These are phyloP conservation scores for Meyerozyma smithsonii DNA, from an alignment of 1,139 yeast genomes.

Conservation along the genomic window DNA sequence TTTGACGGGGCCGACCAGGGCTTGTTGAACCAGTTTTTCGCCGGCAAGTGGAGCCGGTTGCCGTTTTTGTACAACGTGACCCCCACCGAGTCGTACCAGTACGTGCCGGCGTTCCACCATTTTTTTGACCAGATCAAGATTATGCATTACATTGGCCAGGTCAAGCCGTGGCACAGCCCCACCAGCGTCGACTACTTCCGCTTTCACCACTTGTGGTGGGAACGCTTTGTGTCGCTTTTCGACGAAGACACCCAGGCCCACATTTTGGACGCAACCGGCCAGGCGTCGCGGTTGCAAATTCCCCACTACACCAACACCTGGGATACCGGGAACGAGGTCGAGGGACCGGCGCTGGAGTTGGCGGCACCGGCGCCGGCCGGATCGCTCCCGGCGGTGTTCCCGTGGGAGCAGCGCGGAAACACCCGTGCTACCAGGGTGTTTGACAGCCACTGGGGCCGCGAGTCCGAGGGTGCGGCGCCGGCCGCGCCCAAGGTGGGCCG, in stretches of 20 bases:
- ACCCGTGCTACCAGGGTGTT: slow-evolving; percentile 15
- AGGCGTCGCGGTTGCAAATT: slow-evolving; percentile 32
- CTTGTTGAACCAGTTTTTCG: slow-evolving; percentile 26
- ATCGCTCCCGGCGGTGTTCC: slow-evolving; percentile 24
- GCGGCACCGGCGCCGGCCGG: slow-evolving; percentile 5
- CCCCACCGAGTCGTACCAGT: slow-evolving; percentile 27
- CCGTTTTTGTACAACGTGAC: slow-evolving; percentile 31
- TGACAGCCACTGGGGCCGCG: slow-evolving; percentile 6
- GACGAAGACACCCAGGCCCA: slow-evolving; percentile 14
- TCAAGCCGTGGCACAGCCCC: slow-evolving; percentile 25
- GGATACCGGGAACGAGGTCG: slow-evolving; percentile 16
- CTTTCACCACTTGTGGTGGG: slow-evolving; percentile 36
- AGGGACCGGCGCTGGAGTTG: slow-evolving; percentile 18
- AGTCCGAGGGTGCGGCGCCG: slow-evolving; percentile 3
- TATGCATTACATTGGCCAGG: slow-evolving; percentile 26
- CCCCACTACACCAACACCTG: slow-evolving; percentile 23
- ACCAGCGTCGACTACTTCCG: slow-evolving; percentile 14
- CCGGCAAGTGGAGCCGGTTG: slow-evolving; percentile 23
- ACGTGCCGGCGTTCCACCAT: slow-evolving; percentile 26
- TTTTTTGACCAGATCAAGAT: slow-evolving; percentile 24
- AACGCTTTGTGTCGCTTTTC: slow-evolving; percentile 22
- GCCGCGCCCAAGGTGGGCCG: slow-evolving; percentile 4
- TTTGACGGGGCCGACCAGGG: slow-evolving; percentile 37
- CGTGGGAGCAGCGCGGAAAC: slow-evolving; percentile 35
- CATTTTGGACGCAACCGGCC: slow-evolving; percentile 24